phyloP scores from a whole-genome alignment of 345 rosid genomes.

The Brassica incana region DNA sequence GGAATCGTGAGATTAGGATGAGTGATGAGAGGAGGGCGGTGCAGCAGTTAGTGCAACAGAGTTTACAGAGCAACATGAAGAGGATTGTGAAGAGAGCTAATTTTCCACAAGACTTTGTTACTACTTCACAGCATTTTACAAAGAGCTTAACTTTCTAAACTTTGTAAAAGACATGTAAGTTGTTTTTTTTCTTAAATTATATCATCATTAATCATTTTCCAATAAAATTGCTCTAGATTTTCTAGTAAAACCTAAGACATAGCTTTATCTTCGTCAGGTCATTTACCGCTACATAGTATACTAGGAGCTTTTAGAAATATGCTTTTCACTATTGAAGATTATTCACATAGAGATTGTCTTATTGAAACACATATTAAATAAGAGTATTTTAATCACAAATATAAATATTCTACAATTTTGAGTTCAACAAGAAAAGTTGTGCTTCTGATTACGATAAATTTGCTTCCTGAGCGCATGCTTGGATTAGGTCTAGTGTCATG shows the following conservation, averaged over 20 bases:
- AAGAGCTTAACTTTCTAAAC: constrained; percentile 83
- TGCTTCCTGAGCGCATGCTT: background rate
- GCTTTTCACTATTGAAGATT: background rate
- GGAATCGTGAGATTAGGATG: constrained; percentile 49
- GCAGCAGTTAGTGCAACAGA: constrained; percentile 82
- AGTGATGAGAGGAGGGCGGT: constrained; percentile 93
- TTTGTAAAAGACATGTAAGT: background rate
- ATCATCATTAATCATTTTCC: background rate
- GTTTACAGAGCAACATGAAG: constrained; percentile 89
- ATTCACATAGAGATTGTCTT: background rate
- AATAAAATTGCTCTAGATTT: background rate
- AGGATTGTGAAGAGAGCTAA: constrained; percentile 91
- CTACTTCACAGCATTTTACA: constrained; percentile 82
- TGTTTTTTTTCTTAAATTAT: background rate
- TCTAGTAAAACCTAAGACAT: background rate
- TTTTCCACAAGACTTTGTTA: constrained; percentile 80
- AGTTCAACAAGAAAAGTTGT: background rate
- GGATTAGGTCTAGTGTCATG: constrained; percentile 6
- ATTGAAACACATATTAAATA: background rate
- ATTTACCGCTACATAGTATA: background rate
- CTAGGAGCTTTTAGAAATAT: background rate
- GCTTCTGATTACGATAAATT: background rate
- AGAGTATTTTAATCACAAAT: background rate
- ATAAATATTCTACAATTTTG: background rate
- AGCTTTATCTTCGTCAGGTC: background rate